Percentiles rank a stretch among this genome's conserved stretches.
phyloP scores from a whole-genome alignment of 228 moss, liverwort and hornwort genomes.

The Sphagnum magellanicum region DNA sequence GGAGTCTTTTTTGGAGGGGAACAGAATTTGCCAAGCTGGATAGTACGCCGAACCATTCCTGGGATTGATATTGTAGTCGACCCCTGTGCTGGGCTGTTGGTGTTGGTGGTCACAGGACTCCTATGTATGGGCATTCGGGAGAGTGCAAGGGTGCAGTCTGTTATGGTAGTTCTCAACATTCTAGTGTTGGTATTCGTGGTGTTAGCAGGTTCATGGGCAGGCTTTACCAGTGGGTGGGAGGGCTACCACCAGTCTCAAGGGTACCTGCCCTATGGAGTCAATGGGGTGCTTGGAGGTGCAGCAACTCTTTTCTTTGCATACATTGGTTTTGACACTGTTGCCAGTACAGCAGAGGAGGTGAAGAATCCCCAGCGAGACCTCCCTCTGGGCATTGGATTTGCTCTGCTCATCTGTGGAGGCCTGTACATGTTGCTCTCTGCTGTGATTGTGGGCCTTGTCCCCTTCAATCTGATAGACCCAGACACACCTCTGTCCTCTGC shows the following conservation, averaged over 20 bases:
- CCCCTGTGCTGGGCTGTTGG: conserved; percentile 75
- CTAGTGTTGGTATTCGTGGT: conserved; percentile 78
- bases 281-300: conserved; percentile 87
- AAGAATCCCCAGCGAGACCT: conserved; percentile 84
- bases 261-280: conserved; percentile 86
- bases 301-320: conserved; percentile 95
- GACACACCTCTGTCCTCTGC: conserved; percentile 92
- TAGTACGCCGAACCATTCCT: conserved; percentile 45
- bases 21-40: conserved; percentile 53
- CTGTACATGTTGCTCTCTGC: conserved; percentile 87
- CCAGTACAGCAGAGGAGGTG: conserved; percentile 99
- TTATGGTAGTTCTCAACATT: conserved; percentile 68
- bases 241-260: conserved; percentile 80
- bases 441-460: conserved; percentile 86
- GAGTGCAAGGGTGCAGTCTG: conserved; percentile 88
- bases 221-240: conserved; percentile 71
- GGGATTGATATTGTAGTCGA: conserved; percentile 48
- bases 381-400: conserved; percentile 77
- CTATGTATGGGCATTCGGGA: conserved; percentile 60
- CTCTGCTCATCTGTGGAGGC: conserved; percentile 72
- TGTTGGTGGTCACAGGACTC: conserved; percentile 53
- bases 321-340: conserved; percentile 96
- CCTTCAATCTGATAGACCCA: conserved; percentile 76
- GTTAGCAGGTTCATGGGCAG: conserved; percentile 69
- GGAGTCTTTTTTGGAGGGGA: conserved; percentile 79